Evolutionary conservation across 306 rosid genomes (phyloP), one percentile per base, ranked within the genome.

Genomic region (Vigna nakashimae): DNA sequence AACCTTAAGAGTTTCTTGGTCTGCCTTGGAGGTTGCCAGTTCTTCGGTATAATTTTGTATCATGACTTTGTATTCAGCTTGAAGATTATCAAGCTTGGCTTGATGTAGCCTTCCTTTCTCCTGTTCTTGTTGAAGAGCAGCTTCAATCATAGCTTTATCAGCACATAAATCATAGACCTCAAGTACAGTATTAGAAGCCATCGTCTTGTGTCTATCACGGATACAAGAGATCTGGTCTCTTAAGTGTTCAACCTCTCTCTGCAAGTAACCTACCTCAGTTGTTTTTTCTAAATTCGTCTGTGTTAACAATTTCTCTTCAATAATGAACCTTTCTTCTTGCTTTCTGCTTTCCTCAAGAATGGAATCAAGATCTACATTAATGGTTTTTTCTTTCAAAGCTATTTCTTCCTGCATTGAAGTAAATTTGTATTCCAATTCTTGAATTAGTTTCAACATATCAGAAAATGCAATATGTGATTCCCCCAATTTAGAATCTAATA

Each of bases 101-200:
- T 82, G 85, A 68, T 52, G 73, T 50, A 69, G 6, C 53, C 58
- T 65, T 13, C 79, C 43, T 67, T 81, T 79, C 18, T 74, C 84
- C 73, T 85, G 71, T 40, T 80, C 74, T 79, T 84, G 85, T 73
- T 87, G 87, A 45, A 87, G 83, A 71, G 83, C 73, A 68, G 87
- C 69, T 78, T 89, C 84, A 55, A 81, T 71, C 55, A 67, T 42
- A 28, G 62, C 76, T 70, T 80, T 86, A 12, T 85, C 91, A 62
- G 78, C 79, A 43, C 71, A 77, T 78, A 85, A 78, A 71, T 73
- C 71, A 52, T 71, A 78, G 40, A 78, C 52, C 69, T 71, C 76
- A 22, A 82, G 77, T 9, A 67, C 70, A 78, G 75, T 66, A 36
- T 71, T 75, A 2, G 88, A 77, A 79, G 79, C 83, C 59, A 62